A percentile compares a stretch with the other conserved stretches of the same genome.
Evolutionary conservation across 768 basidiomycete species (phyloP).

Genomic region (Fibroporia radiculosa): DNA sequence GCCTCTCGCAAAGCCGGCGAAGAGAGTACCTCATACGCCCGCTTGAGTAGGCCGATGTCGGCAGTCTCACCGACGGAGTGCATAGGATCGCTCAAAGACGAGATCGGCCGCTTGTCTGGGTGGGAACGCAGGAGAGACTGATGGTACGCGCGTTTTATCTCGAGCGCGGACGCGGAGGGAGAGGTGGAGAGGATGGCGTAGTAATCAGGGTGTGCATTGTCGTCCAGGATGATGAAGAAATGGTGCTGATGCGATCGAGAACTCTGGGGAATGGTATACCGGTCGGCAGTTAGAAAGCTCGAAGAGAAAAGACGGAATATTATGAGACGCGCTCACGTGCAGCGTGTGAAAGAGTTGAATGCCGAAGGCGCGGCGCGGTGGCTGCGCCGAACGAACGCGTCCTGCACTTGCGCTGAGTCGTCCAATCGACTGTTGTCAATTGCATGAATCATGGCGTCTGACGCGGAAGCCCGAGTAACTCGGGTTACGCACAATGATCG

Average conservation of each 20-base stretch:
- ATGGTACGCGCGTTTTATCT: constrained; percentile 69
- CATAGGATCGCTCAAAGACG: neutral
- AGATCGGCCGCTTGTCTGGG: constrained; percentile 43
- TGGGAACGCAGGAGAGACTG: constrained; percentile 55
- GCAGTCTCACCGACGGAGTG: constrained; percentile 6
- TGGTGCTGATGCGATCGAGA: neutral
- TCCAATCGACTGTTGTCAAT: too few species aligned
- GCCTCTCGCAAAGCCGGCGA: constrained; percentile 36
- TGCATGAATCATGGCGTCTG: too few species aligned
- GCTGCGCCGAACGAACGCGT: too few species aligned
- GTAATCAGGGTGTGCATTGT: constrained; percentile 32
- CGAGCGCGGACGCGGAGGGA: constrained; percentile 37
- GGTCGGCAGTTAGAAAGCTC: too few species aligned
- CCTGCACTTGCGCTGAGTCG: too few species aligned
- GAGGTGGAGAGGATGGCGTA: constrained; percentile 53
- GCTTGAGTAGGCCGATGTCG: constrained; percentile 54
- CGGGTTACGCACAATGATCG: too few species aligned
- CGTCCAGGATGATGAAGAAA: constrained; percentile 17
- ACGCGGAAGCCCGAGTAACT: too few species aligned
- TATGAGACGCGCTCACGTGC: too few species aligned
- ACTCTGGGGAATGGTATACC: neutral
- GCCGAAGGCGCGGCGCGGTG: too few species aligned
- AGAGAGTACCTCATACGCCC: constrained; percentile 60
- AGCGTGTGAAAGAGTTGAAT: too few species aligned
- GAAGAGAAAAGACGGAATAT: too few species aligned